Conservation (phyloP, 768 basidiomycete genomes). For the Austroboletus eburneus region DNA sequence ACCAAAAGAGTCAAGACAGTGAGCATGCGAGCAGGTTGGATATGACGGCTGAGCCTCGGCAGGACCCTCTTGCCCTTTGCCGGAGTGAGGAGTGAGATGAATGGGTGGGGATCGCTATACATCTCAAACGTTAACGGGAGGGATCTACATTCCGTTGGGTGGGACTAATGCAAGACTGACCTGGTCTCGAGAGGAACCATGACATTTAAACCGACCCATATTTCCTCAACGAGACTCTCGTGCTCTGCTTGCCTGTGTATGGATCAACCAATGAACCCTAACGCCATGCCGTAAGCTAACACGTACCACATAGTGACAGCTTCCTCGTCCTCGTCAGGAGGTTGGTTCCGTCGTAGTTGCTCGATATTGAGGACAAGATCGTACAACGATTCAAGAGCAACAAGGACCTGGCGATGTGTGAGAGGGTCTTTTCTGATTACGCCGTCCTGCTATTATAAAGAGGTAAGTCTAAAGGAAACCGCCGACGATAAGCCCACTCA, state of each 20-base stretch:
- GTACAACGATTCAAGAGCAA: constrained; percentile 79
- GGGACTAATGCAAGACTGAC: constrained; percentile 36
- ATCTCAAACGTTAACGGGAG: constrained; percentile 2
- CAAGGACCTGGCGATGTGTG: constrained; percentile 71
- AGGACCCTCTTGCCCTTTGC: constrained; percentile 92
- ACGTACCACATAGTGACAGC: constrained; percentile 44
- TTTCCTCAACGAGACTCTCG: constrained; percentile 53
- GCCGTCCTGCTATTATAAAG: constrained; percentile 47
- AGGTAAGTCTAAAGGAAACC: not conserved
- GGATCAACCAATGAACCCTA: not conserved
- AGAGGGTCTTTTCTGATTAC: constrained; percentile 70
- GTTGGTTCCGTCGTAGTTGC: constrained; percentile 78
- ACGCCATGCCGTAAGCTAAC: not conserved
- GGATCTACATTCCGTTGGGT: not conserved
- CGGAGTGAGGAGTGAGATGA: constrained; percentile 84
- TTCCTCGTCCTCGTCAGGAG: constrained; percentile 48
- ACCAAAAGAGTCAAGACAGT: constrained; percentile 88
- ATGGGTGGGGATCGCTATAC: constrained; percentile 87
- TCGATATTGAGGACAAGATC: constrained; percentile 82
- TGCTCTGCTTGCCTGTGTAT: constrained; percentile 54
- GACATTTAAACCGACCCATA: constrained; percentile 84
- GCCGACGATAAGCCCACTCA: constrained; percentile 21
- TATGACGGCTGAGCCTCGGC: constrained; percentile 81
- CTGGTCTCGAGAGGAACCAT: constrained; percentile 92
- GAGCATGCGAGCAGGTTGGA: constrained; percentile 73